A percentile compares a stretch with the other conserved stretches of the same genome.
These are phyloP conservation scores for Mycena citricolor DNA, from an alignment of 1,284 basidiomycete species.

Conservation along the genomic window DNA sequence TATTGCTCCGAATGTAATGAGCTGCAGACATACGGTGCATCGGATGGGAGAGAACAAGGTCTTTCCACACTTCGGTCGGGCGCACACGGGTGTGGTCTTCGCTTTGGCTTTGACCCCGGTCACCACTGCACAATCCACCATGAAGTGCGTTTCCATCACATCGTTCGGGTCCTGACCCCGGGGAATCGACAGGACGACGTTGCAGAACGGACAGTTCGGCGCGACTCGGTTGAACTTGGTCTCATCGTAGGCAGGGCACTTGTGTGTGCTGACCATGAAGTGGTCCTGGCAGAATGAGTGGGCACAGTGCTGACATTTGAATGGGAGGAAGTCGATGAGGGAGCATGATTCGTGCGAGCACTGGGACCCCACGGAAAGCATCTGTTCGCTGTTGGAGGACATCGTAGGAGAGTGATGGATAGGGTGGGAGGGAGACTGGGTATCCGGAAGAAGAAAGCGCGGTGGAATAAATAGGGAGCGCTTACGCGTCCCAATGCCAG, in stretches of 20 bases:
- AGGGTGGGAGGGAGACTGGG: constrained; percentile 10
- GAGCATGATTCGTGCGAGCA: constrained; percentile 64
- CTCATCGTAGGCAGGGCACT: constrained; percentile 69
- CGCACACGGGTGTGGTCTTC: constrained; percentile 60
- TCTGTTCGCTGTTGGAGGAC: constrained; percentile 45
- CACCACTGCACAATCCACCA: constrained; percentile 62
- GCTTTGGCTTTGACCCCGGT: constrained; percentile 54
- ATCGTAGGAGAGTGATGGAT: constrained; percentile 24
- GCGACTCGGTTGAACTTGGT: constrained; percentile 68
- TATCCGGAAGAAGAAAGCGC: background rate
- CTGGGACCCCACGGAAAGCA: constrained; percentile 68
- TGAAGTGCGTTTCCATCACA: constrained; percentile 72
- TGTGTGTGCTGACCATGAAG: constrained; percentile 63
- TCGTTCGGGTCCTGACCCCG: constrained; percentile 75
- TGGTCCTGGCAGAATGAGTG: constrained; percentile 72
- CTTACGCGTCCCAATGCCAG: constrained; percentile 17
- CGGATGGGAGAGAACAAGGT: constrained; percentile 68
- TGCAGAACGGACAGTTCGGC: constrained; percentile 75
- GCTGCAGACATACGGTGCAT: constrained; percentile 57
- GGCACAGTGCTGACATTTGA: constrained; percentile 75
- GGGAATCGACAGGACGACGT: constrained; percentile 66
- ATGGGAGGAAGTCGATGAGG: constrained; percentile 78
- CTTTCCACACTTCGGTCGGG: constrained; percentile 64
- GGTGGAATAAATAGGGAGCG: constrained; percentile 7
- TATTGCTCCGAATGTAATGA: background rate